These are phyloP conservation scores for Picocystis sp. DNA, from an alignment of 163 green algal genomes.

Conservation along the genomic window DNA sequence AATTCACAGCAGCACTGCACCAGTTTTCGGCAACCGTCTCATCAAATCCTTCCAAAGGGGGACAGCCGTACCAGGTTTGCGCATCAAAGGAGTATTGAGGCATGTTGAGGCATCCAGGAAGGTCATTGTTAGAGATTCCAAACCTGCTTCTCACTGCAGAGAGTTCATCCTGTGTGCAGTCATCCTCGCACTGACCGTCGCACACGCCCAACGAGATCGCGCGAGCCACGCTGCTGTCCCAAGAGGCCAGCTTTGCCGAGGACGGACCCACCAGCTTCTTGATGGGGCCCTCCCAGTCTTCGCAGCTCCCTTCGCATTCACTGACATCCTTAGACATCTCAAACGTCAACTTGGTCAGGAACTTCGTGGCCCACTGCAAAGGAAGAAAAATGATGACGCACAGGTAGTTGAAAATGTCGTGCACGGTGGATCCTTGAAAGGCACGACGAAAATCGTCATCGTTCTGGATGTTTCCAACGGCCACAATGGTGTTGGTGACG, in stretches of 20 bases:
- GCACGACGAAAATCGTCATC: conserved; percentile 3
- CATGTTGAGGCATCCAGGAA: too few relatives aligned
- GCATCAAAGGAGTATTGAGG: too few relatives aligned
- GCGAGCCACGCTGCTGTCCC: conserved; percentile 6
- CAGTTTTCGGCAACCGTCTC: too few relatives aligned
- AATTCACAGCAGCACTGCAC: too few relatives aligned
- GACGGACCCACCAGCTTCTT: conserved; percentile 6
- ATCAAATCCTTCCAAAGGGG: too few relatives aligned
- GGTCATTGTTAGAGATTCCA: too few relatives aligned
- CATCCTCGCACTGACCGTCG: conserved; percentile 1
- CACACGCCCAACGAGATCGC: conserved; percentile 2
- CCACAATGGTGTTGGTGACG: conserved; percentile 11
- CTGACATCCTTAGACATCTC: conserved; percentile 8
- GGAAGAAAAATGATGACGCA: conserved; percentile 3
- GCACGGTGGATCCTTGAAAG: conserved; percentile 7
- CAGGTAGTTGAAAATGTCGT: conserved; percentile 11
- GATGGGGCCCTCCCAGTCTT: conserved; percentile 6
- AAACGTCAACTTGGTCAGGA: conserved; percentile 6
- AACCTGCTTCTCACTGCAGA: too few relatives aligned
- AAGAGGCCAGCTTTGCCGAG: background rate
- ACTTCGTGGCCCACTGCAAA: conserved; percentile 4
- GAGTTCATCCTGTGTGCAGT: too few relatives aligned
- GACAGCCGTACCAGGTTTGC: too few relatives aligned
- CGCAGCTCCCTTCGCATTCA: background rate
- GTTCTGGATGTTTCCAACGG: conserved; percentile 8